Conservation (phyloP, 2,329 filamentous ascomycete species). For the Amylocarpus encephaloides region DNA sequence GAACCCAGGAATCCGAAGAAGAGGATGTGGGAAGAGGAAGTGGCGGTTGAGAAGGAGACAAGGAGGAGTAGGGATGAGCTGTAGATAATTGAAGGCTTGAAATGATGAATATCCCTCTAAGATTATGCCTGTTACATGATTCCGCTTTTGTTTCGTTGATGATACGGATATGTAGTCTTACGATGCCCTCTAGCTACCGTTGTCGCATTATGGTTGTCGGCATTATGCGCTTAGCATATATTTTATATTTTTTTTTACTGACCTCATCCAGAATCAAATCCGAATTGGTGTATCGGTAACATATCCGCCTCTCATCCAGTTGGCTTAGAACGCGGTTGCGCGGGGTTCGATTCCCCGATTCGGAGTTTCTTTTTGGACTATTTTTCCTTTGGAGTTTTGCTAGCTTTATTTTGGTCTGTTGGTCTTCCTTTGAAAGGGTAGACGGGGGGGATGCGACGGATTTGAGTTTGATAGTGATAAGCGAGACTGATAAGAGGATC, state of each 20-base stretch:
- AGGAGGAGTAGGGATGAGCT: constrained; percentile 30
- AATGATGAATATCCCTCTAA: neutral
- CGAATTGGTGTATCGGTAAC: constrained; percentile 8
- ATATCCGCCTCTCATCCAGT: constrained; percentile 4
- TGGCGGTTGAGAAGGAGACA: constrained; percentile 30
- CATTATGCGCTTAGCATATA: too few relatives aligned
- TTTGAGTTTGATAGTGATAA: neutral
- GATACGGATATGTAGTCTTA: neutral
- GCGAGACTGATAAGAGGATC: neutral
- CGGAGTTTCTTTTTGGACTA: neutral
- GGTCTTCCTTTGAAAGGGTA: too few relatives aligned
- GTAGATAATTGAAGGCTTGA: constrained; percentile 8
- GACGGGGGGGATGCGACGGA: too few relatives aligned
- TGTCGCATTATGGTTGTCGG: too few relatives aligned
- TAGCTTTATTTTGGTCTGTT: neutral
- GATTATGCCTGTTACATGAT: neutral
- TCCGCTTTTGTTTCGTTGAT: neutral
- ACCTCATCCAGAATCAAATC: neutral
- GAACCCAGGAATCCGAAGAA: constrained; percentile 49
- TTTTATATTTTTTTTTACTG: too few relatives aligned
- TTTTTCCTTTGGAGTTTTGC: neutral
- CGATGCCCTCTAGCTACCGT: too few relatives aligned
- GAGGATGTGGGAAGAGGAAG: constrained; percentile 52
- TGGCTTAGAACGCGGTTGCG: neutral
- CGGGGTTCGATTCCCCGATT: constrained; percentile 5